These are phyloP conservation scores for Populus simonii DNA, from an alignment of 345 rosid species.

Conservation along the genomic window DNA sequence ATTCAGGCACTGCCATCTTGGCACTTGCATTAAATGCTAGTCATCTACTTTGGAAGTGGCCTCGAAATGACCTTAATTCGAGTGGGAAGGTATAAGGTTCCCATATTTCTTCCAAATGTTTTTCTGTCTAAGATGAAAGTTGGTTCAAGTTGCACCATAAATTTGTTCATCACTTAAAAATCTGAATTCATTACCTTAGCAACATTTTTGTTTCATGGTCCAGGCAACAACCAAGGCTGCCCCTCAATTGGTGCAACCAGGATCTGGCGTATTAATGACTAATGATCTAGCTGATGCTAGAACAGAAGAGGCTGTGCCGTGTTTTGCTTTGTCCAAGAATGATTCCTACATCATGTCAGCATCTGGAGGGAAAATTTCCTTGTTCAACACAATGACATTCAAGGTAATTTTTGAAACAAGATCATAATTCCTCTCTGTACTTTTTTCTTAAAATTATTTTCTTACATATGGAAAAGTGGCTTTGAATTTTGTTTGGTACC, in stretches of 20 bases:
- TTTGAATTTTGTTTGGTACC: neutral
- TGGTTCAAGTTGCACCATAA: neutral
- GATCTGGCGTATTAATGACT: conserved; percentile 35
- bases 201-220: conserved; percentile 3
- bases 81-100: conserved; percentile 32
- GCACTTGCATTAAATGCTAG: conserved; percentile 37
- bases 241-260: conserved; percentile 30
- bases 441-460: neutral
- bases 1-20: conserved; percentile 39
- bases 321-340: conserved; percentile 43
- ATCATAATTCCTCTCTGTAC: neutral
- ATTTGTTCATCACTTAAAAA: neutral
- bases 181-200: neutral
- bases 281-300: conserved; percentile 28
- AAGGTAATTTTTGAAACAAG: conserved; percentile 20
- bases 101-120: neutral
- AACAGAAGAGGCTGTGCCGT: conserved; percentile 24
- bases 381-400: conserved; percentile 42
- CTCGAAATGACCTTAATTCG: conserved; percentile 19
- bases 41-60: conserved; percentile 45
- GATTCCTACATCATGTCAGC: conserved; percentile 44
- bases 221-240: conserved; percentile 38
- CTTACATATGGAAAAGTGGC: neutral
- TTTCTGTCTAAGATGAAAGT: neutral
- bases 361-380: conserved; percentile 41